Base-by-base conservation (phyloP, 129 eudicot species). In the Centaurea solstitialis region DNA sequence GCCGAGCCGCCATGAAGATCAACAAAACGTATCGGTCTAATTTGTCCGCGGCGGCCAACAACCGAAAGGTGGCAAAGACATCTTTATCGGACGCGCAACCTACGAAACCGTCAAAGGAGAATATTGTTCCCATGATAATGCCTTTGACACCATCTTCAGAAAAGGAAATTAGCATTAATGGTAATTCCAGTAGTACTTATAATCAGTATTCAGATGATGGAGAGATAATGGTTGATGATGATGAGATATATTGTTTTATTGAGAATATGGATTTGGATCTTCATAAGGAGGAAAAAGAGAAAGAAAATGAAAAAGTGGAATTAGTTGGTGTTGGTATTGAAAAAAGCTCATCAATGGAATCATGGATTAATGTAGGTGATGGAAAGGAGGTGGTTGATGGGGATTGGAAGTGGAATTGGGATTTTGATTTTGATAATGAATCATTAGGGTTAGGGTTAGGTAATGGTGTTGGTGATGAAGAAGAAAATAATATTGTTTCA, bases 1-100 rank as follows among this genome's bases (percentile, higher is more conserved):
- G 92, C 40, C 82, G 90, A 22, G 69, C 83, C 4, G 75, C 85
- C 80, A 87, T 79, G 85, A 89, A 87, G 78, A 88, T 85, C 80
- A 81, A 76, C 68, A 87, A 82, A 79, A 70, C 39, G 61, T 30
- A 75, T 64, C 75, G 39, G 64, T 1, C 45, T 23, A 20, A 70
- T 12, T 59, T 78, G 0, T 21, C 4, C 24, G 9, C 8, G 5
- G 20, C 30, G n/a, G n/a, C n/a, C n/a, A n/a, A n/a, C n/a, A n/a
- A n/a, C n/a, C n/a, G n/a, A n/a, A n/a, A n/a, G n/a, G n/a, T n/a
- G n/a, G n/a, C n/a, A n/a, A n/a, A n/a, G n/a, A n/a, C n/a, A n/a
- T n/a, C n/a, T n/a, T n/a, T n/a, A n/a, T 71, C 72, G 8, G 33
- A 50, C 12, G 4, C 67, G 15, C 28, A 37, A 6, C 68, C 75